phyloP scores from a whole-genome alignment of 2,329 filamentous ascomycete genomes.

The Peltaster fructicola region DNA sequence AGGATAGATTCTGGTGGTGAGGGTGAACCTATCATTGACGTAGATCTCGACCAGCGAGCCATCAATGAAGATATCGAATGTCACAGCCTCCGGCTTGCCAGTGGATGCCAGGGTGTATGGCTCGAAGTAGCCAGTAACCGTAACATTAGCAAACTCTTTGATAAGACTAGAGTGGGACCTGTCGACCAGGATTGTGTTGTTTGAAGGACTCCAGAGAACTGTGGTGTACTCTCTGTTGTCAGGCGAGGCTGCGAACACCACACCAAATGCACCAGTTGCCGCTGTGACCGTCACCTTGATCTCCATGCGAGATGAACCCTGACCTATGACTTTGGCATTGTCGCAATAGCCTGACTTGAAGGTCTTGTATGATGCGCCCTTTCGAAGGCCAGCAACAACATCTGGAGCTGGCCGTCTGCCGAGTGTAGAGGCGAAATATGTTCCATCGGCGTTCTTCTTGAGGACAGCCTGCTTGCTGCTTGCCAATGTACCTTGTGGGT shows the following conservation, averaged over 20 bases:
- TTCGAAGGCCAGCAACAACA: conserved; percentile 24
- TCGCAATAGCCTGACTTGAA: conserved; percentile 13
- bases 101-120: conserved; percentile 22
- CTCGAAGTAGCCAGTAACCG: conserved; percentile 28
- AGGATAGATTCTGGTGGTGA: conserved; percentile 29
- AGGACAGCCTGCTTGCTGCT: conserved; percentile 10
- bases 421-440: conserved; percentile 26
- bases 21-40: conserved; percentile 25
- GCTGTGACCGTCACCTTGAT: conserved; percentile 19
- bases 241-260: conserved; percentile 26
- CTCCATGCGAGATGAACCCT: conserved; percentile 23
- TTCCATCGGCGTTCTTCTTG: conserved; percentile 17
- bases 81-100: conserved; percentile 20
- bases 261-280: conserved; percentile 21
- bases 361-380: conserved; percentile 10
- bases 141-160: conserved; percentile 24
- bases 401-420: conserved; percentile 27
- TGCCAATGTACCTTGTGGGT: conserved; percentile 15
- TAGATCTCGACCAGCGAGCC: conserved; percentile 30
- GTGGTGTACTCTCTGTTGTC: conserved; percentile 26
- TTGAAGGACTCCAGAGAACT: conserved; percentile 28
- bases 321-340: conserved; percentile 13
- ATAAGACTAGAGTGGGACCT: conserved; percentile 26
- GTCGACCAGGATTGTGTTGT: conserved; percentile 29
- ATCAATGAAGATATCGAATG: conserved; percentile 29